These are phyloP conservation scores for Trapa bicornis DNA, from an alignment of 345 rosid species.

Conservation along the genomic window DNA sequence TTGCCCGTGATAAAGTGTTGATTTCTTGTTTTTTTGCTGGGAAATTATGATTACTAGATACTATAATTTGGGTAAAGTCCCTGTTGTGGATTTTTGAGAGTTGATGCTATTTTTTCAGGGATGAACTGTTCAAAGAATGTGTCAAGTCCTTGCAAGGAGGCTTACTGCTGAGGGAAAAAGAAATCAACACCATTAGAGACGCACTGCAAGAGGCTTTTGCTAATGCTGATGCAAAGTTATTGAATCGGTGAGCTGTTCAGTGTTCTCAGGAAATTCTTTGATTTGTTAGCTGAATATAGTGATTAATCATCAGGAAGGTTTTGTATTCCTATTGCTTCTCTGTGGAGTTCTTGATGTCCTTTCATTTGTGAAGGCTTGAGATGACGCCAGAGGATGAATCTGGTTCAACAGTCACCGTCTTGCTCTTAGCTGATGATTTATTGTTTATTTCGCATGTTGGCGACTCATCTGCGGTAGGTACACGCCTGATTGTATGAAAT, in stretches of 20 bases:
- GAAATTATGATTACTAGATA: neutral
- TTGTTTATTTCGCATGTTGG: constrained; percentile 74
- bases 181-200: constrained; percentile 28
- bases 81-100: neutral
- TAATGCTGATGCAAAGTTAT: constrained; percentile 52
- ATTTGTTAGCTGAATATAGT: neutral
- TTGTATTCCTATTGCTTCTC: constrained; percentile 14
- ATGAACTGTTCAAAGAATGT: constrained; percentile 79
- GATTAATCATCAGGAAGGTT: constrained; percentile 11
- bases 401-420: constrained; percentile 79
- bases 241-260: constrained; percentile 37
- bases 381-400: constrained; percentile 45
- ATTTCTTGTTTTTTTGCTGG: neutral
- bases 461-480: constrained; percentile 65
- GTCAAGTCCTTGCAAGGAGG: constrained; percentile 65
- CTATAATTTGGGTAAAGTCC: neutral
- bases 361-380: constrained; percentile 60
- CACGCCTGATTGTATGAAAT: neutral
- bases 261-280: neutral
- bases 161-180: constrained; percentile 45
- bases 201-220: constrained; percentile 55
- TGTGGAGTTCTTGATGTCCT: constrained; percentile 22
- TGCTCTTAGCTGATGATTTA: constrained; percentile 42
- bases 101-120: constrained; percentile 32
- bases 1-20: neutral